These are phyloP conservation scores for Bipolaris zeicola DNA, from an alignment of 2,329 filamentous ascomycete species.

Conservation along the genomic window DNA sequence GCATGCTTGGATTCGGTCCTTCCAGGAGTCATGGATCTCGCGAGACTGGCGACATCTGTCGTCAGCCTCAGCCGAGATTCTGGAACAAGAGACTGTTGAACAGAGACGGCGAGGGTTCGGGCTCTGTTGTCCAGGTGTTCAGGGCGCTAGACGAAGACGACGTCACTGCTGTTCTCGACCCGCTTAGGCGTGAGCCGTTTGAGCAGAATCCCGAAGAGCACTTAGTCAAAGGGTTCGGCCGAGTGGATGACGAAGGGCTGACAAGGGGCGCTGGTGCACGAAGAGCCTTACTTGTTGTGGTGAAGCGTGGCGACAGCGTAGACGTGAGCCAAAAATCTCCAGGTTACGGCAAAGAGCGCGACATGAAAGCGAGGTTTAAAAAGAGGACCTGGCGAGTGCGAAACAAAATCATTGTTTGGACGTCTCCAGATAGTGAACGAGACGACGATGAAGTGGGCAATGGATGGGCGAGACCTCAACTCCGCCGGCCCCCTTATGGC, in stretches of 20 bases:
- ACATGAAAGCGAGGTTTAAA: constrained; percentile 21
- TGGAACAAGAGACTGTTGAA: constrained; percentile 15
- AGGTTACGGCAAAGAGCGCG: constrained; percentile 19
- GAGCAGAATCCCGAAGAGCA: constrained; percentile 14
- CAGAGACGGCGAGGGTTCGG: constrained; percentile 15
- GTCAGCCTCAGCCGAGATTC: constrained; percentile 15
- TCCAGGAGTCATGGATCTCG: constrained; percentile 19
- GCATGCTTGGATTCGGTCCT: constrained; percentile 22
- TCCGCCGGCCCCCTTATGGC: constrained; percentile 14
- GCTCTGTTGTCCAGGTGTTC: constrained; percentile 14
- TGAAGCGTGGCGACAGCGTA: constrained; percentile 15
- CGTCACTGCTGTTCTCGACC: constrained; percentile 13
- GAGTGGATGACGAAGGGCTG: constrained; percentile 19
- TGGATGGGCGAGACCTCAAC: constrained; percentile 19
- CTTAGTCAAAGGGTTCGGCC: constrained; percentile 9
- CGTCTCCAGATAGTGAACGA: constrained; percentile 13
- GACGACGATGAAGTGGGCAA: constrained; percentile 21
- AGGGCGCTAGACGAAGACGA: constrained; percentile 15
- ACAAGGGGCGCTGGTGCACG: constrained; percentile 13
- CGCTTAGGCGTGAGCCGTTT: constrained; percentile 8
- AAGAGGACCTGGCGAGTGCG: constrained; percentile 19
- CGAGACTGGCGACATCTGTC: constrained; percentile 17
- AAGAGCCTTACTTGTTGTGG: constrained; percentile 16
- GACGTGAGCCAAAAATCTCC: constrained; percentile 15
- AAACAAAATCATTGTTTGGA: constrained; percentile 24